Base-by-base conservation (phyloP, 345 rosid species). In the Noccaea caerulescens region DNA sequence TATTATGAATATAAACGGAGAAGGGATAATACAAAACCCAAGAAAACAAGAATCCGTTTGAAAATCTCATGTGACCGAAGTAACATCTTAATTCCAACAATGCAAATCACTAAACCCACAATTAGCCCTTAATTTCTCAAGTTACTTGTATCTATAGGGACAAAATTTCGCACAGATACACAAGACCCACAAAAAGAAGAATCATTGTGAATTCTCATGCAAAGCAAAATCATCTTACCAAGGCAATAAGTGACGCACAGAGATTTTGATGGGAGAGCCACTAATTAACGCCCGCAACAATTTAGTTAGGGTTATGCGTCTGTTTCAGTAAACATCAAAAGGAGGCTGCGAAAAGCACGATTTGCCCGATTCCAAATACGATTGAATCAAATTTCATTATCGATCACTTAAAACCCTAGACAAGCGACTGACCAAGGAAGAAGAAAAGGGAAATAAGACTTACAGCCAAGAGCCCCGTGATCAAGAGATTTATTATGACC, bases 211-310 rank as follows among this genome's bases (percentile, higher is more conserved):
- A 32, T 13, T 37, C 12, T 47, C 34, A 5, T 14, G 45, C 10
- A 4, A 51, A 61, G 23, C 27, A 18, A 8, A 37, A 58, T 49
- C 41, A 63, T 43, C 64, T 16, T 50, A 73, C 72, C 77, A n/a
- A 18, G 32, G 12, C 32, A 32, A 46, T 14, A 11, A 30, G 39
- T n/a, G n/a, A n/a, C n/a, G n/a, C n/a, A n/a, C n/a, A n/a, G 55
- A 20, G 72, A 66, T 58, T 73, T 42, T 50, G 37, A 58, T 20
- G 41, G 42, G 42, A 66, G 68, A 49, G 32, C 32, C 55, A 16
- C 39, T 33, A 0, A 27, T 25, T 10, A 62, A 33, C 10, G 8
- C 11, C 11, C 4, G 39, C 30, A 0, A 39, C 36, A 47, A 18
- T 63, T 4, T 23, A 4, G 10, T 9, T 23, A 23, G 50, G 47